Evolutionary conservation across 371 early-diverging fungal species (phyloP), one percentile per base, ranked within the genome.

Genomic region (Parasitella parasitica): DNA sequence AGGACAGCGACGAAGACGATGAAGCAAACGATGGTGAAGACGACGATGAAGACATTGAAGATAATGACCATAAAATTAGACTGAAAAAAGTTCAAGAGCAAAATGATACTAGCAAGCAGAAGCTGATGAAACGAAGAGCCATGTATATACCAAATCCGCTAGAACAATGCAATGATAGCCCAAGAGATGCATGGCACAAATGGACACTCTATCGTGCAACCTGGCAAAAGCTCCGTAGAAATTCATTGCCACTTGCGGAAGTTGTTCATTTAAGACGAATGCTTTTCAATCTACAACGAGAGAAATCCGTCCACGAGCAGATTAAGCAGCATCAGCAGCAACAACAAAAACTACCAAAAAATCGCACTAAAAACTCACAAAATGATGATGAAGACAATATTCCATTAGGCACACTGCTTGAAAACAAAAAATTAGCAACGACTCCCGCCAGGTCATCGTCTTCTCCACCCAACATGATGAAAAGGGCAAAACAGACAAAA

Each of bases 71-170:
- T 24, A 24, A 24, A 46, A 43, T 12, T 11, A 4, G 16, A 6
- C 11, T 24, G 4, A 12, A n/a, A 16, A 18, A 32, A 7, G 13
- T 13, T 18, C 39, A 32, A 18, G 18, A 34, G 7, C 34, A 16
- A 12, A 35, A 34, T 3, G 11, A 20, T 16, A 18, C 30, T 3
- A 56, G 18, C 26, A 37, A 52, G 24, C 50, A 53, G 20, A 63
- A 63, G 18, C 15, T 22, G 24, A 18, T 64, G 11, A 27, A 58
- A 24, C 56, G 64, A 39, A 27, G 59, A 27, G 64, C 48, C 27
- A 58, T 64, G 46, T 64, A 58, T 58, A 64, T 64, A 28, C 64
- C 64, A 13, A 50, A 46, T 46, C 61, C 61, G n/a, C n/a, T n/a
- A 35, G 6, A 27, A 18, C 46, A 53, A 22, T 34, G 6, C 13